Base-by-base conservation (phyloP, 2,329 filamentous ascomycete species). In the Neoascochyta sp. region DNA sequence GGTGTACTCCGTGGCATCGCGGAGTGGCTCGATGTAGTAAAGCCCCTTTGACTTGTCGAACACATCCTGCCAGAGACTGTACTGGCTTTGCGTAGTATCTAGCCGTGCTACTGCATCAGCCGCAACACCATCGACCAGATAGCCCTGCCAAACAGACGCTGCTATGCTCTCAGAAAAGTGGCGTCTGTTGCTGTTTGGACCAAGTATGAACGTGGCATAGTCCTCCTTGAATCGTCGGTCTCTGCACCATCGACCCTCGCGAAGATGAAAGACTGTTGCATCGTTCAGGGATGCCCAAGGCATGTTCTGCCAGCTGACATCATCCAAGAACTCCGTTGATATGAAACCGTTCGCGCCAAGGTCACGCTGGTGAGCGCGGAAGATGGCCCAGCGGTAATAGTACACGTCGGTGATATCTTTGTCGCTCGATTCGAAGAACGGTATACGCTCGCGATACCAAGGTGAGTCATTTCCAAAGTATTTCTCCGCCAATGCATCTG, bases 361-460 rank as follows among this genome's bases (percentile, higher is more conserved):
- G 30, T 69, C 66, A 15, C 66, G 61, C 42, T 68, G 66, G 34
- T 69, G 66, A 1, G 65, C 55, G 3, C 66, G 59, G 47, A 66
- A 69, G 15, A 69, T 54, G 15, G 55, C 60, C 66, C 65, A 68
- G 17, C 66, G 64, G 37, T 69, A 69, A 46, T 69, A 69, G 45
- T 68, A 69, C 7, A 69, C 66, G 11, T 67, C 60, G 1, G 58
- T 62, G 10, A 67, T 56, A 7, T 58, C 40, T 2, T 47, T 24
- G 30, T 66, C 61, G 27, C 60, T 64, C 11, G 58, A 59, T 27
- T 66, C 61, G 35, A 66, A 67, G 29, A 61, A 60, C 2, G 63
- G 62, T 5, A 66, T 64, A 9, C 59, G 54, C 17, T 58, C 42
- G 6, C 50, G 46, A 26, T 65, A 67, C 64, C 63, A 67, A 1